These are phyloP conservation scores for Phytophthora cactorum DNA, from an alignment of 352 stramenopile genomes.

Conservation along the genomic window DNA sequence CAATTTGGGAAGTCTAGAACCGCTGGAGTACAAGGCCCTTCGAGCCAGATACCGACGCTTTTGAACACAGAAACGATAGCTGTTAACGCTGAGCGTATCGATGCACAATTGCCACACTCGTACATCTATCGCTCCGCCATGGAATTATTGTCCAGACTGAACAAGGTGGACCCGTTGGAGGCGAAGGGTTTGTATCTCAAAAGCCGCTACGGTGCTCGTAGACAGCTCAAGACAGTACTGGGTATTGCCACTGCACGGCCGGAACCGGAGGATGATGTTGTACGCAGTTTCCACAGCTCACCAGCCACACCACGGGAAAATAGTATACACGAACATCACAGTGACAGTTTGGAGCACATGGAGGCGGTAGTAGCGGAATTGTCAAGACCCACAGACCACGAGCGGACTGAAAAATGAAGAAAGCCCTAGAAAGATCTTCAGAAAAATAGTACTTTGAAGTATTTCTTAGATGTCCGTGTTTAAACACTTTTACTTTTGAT, in stretches of 20 bases:
- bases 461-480: no score
- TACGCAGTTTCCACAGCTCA: background rate
- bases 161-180: background rate
- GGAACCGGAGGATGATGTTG: background rate
- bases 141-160: background rate
- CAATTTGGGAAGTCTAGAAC: background rate
- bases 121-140: constrained; percentile 4
- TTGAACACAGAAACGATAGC: background rate
- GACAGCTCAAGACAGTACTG: background rate
- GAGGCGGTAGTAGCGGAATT: constrained; percentile 22
- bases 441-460: background rate
- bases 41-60: background rate
- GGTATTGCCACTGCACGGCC: background rate
- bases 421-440: background rate
- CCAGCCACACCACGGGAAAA: background rate
- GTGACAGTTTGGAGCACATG: constrained; percentile 22
- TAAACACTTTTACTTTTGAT: no score
- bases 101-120: background rate
- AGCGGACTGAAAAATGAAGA: constrained; percentile 1
- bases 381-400: constrained; percentile 2
- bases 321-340: constrained; percentile 6
- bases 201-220: background rate
- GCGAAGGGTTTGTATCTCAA: background rate
- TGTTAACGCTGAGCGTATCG: background rate
- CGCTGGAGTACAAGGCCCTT: background rate